Conservation (phyloP, 2,329 filamentous ascomycete genomes). For the Bretziella fagacearum region DNA sequence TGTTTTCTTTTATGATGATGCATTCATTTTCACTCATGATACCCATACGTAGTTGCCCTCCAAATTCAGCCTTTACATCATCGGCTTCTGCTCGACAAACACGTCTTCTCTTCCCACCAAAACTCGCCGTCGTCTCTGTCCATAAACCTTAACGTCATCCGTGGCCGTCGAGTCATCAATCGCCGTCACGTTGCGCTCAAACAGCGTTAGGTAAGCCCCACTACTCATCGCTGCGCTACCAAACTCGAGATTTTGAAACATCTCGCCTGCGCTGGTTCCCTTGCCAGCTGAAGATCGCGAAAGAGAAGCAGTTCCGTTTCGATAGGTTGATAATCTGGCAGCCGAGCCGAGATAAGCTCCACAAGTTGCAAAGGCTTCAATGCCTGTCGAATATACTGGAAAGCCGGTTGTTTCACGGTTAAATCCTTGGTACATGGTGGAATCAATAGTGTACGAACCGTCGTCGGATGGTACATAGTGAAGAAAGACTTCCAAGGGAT, state of each 20-base stretch:
- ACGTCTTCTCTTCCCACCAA: not conserved
- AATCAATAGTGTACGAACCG: constrained; percentile 18
- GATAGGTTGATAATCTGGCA: constrained; percentile 29
- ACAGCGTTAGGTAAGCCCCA: constrained; percentile 26
- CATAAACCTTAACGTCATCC: constrained; percentile 23
- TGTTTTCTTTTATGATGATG: not conserved
- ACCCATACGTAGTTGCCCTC: too few relatives aligned
- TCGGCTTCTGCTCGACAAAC: not conserved
- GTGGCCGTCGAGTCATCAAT: constrained; percentile 34
- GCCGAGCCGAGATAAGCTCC: constrained; percentile 17
- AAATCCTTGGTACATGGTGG: constrained; percentile 26
- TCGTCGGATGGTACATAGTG: constrained; percentile 9
- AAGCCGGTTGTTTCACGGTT: constrained; percentile 23
- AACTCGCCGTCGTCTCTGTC: not conserved
- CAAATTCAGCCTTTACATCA: not conserved
- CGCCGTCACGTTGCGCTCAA: constrained; percentile 38
- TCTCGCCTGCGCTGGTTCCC: constrained; percentile 35
- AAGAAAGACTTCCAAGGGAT: constrained; percentile 27
- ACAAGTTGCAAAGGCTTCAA: constrained; percentile 31
- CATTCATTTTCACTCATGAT: too few relatives aligned
- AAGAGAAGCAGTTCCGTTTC: constrained; percentile 42
- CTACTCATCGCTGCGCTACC: constrained; percentile 11
- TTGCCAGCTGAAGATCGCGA: constrained; percentile 29
- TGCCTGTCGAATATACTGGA: constrained; percentile 37
- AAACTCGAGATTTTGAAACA: constrained; percentile 40